Evolutionary conservation across 1,284 basidiomycete species (phyloP).

Genomic region (Trichosporon faecale): DNA sequence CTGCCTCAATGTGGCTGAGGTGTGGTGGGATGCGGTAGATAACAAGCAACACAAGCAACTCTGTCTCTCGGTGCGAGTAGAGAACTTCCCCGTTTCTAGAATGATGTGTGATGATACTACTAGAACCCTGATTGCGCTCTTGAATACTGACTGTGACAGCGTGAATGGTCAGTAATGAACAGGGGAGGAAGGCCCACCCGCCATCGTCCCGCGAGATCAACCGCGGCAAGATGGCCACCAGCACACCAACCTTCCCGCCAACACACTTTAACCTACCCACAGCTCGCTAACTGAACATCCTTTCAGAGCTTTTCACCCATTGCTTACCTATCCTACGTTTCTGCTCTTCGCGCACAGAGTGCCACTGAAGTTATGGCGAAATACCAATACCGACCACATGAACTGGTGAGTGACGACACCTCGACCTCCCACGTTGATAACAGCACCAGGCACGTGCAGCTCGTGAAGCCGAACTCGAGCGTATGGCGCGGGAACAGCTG

Average conservation of each 20-base stretch:
- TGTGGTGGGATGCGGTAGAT: too few relatives aligned
- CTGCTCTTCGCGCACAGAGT: too few relatives aligned
- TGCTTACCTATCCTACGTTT: too few relatives aligned
- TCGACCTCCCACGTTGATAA: too few relatives aligned
- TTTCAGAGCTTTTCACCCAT: too few relatives aligned
- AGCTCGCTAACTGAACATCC: too few relatives aligned
- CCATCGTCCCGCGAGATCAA: not conserved
- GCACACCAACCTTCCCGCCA: too few relatives aligned
- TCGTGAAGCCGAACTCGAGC: not conserved
- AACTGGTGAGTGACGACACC: not conserved
- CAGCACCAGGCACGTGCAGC: not conserved
- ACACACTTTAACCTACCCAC: not conserved
- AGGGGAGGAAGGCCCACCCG: not conserved
- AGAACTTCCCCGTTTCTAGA: too few relatives aligned
- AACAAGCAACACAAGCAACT: not conserved
- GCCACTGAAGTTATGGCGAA: not conserved
- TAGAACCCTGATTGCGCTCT: not conserved
- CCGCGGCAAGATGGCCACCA: not conserved
- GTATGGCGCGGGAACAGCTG: not conserved
- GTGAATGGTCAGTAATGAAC: not conserved
- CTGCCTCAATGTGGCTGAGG: too few relatives aligned
- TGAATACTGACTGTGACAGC: too few relatives aligned
- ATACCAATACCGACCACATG: not conserved
- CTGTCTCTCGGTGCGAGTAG: too few relatives aligned
- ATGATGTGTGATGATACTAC: not conserved